Evolutionary conservation across 2,329 filamentous ascomycete genomes (phyloP), one percentile per base, ranked within the genome.

Genomic region (Xylariaceae sp.): DNA sequence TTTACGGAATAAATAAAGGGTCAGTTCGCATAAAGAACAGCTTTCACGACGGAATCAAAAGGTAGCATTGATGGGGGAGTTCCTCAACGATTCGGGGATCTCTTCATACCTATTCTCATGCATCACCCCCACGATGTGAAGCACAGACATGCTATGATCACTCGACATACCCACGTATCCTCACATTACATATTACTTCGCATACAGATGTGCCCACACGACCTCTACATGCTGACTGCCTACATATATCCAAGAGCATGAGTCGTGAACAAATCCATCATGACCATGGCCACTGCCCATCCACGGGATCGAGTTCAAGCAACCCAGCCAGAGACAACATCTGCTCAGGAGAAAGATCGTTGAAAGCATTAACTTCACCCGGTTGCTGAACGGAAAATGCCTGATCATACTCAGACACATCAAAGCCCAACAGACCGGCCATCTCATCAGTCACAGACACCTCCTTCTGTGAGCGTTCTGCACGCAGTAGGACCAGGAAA

Each of bases 241-340:
- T 41, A 41, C 11, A 9, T 10, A 41, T 45, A n/a, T 15, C 15
- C 41, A n/a, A 45, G 41, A n/a, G 3, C 13, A 45, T 15, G 41
- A 45, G 13, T 45, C 13, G 41, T 15, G 13, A 35, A 35, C 37
- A 0, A 7, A 10, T 9, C 11, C 49, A 35, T 51, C 18, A 57
- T 10, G 41, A 15, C 41, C 55, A 57, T 34, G 53, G 55, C 55
- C 55, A 57, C 50, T 57, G 55, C 41, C 53, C 55, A 39, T 53
- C 55, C n/a, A 57, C 50, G 35, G 50, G 39, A 15, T 57, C 55
- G 3, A 53, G 34, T 13, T 57, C 55, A 18, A 57, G 50, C 15
- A 57, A 45, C 15, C 55, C 55, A 35, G 55, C 55, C 18, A 57
- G 11, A 5, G 55, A 57, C n/a, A 57, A n/a, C 55, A 57, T 57